Base-by-base conservation (phyloP, 306 rosid genomes). In the Quercus ilex region DNA sequence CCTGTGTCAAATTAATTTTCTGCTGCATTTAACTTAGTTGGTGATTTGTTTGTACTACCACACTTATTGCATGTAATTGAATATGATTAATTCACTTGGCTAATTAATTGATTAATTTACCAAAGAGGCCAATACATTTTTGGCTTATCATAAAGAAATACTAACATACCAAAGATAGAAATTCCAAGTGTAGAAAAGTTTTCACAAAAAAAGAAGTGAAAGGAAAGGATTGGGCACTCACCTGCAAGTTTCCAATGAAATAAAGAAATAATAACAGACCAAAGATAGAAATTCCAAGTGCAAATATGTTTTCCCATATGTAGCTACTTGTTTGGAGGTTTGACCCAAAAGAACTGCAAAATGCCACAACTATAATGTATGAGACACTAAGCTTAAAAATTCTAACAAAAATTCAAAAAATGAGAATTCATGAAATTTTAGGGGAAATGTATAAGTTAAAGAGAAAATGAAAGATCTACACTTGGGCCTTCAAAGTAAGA, bases 221-320 rank as follows among this genome's bases (percentile, higher is more conserved):
- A 62, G 49, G 12, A 79, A 43, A 43, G 11, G 12, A 43, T 10
- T 69, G 31, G 67, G 65, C 17, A 89, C 94, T 78, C 82, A 93
- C 98, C 98, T 91, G 93, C 92, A 93, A 85, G 82, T 93, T 90
- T 75, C 97, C 93, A 3, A 93, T 92, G 80, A 93, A 97, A 78
- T 89, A 91, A 55, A 94, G 86, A 84, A 93, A 93, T 76, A 91
- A 62, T 20, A 93, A 93, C 90, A 93, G 80, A 64, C 98, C 98
- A 70, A 87, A 73, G 15, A 93, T 90, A 77, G 93, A 90, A 84
- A 93, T 89, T 84, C 85, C 91, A 87, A 93, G 90, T 60, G 98
- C 98, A 86, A 93, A 91, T 84, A 85, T 79, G 77, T 90, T 93
- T 84, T 91, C 98, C 98, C 97, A 91, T 25, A 88, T 87, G 79